A percentile compares a stretch with the other conserved stretches of the same genome.
phyloP scores from a whole-genome alignment of 305 asterid species.

The Petunia hybrid region DNA sequence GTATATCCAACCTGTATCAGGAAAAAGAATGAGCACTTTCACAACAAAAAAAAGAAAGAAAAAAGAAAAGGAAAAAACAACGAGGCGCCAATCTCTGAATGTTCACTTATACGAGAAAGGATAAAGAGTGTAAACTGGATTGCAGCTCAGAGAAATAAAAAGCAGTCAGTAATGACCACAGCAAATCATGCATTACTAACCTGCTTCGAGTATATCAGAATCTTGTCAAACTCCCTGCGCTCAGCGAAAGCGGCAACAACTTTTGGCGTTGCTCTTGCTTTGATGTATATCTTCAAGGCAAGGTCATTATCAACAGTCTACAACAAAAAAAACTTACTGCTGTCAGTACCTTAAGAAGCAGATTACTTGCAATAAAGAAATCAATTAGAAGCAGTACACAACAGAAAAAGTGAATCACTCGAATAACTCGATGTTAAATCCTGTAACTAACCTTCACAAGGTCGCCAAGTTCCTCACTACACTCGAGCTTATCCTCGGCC shows the following conservation, averaged over 20 bases:
- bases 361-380: constrained; percentile 31
- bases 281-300: constrained; percentile 93
- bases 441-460: constrained; percentile 82
- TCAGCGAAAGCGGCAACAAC: constrained; percentile 99
- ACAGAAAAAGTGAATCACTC: background rate
- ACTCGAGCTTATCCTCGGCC: constrained; percentile 97
- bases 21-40: background rate
- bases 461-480: constrained; percentile 99
- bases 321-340: constrained; percentile 30
- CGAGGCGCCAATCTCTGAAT: background rate
- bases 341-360: constrained; percentile 18
- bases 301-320: constrained; percentile 99
- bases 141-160: constrained; percentile 19
- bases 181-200: constrained; percentile 45
- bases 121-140: constrained; percentile 12
- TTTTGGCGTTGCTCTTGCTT: constrained; percentile 99
- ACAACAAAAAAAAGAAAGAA: constrained; percentile 22
- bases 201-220: constrained; percentile 98
- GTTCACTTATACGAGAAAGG: background rate
- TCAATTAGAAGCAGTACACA: constrained; percentile 20
- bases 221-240: constrained; percentile 98
- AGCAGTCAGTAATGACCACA: background rate
- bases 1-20: constrained; percentile 91
- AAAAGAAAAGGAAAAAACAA: background rate
- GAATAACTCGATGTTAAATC: background rate